These are phyloP conservation scores for Penicillium polonicum DNA, from an alignment of 2,329 filamentous ascomycete genomes.

Conservation along the genomic window DNA sequence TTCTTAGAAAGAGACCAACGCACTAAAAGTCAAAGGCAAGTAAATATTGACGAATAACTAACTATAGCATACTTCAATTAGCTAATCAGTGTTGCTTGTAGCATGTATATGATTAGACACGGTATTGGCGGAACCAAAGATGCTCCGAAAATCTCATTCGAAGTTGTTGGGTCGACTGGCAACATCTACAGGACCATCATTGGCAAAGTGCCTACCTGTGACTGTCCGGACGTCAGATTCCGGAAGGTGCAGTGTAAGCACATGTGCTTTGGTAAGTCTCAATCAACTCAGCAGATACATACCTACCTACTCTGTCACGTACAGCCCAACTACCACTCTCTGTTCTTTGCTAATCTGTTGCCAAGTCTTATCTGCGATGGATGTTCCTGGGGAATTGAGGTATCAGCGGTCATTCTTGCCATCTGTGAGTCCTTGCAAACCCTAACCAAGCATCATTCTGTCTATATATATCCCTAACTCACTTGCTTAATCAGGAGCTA, in stretches of 20 bases:
- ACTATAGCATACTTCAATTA: background rate
- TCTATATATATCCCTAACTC: background rate
- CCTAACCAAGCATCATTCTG: background rate
- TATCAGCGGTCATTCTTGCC: background rate
- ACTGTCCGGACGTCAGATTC: constrained; percentile 51
- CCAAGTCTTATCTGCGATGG: background rate
- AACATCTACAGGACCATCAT: constrained; percentile 63
- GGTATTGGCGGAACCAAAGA: constrained; percentile 45
- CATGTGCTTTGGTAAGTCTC: constrained; percentile 54
- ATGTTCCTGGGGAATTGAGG: background rate
- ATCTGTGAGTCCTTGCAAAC: background rate
- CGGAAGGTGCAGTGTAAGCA: constrained; percentile 63
- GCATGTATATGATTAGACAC: constrained; percentile 59
- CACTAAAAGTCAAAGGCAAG: background rate
- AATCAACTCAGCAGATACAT: background rate
- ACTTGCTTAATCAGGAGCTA: constrained; percentile 47
- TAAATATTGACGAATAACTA: background rate
- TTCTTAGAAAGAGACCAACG: background rate
- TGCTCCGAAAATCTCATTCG: constrained; percentile 51
- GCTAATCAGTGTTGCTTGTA: constrained; percentile 15
- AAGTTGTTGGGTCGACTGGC: constrained; percentile 61
- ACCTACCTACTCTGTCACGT: background rate
- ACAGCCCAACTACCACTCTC: no score
- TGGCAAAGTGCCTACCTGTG: constrained; percentile 52
- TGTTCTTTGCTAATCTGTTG: background rate